Conservation (phyloP, 1,284 basidiomycete species). For the Stereum hirsutum region DNA sequence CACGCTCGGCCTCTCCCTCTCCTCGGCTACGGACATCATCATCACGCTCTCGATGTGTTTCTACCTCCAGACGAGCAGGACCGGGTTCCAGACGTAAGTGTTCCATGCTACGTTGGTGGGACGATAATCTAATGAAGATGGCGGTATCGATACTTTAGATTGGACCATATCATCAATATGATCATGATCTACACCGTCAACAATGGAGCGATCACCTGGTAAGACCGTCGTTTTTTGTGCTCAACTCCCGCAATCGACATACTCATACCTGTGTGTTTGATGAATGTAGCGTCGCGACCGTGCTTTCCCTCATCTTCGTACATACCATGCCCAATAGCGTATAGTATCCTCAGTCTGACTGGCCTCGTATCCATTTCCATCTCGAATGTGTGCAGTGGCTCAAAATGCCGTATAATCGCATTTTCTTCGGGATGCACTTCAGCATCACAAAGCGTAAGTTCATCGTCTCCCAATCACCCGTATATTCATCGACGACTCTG, state of each 20-base stretch:
- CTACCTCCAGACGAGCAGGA: slow-evolving; percentile 29
- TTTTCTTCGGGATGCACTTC: slow-evolving; percentile 43
- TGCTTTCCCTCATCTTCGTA: slow-evolving; percentile 35
- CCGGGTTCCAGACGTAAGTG: slow-evolving; percentile 15
- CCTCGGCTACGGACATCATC: slow-evolving; percentile 36
- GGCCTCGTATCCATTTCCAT: slow-evolving; percentile 11
- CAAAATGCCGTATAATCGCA: slow-evolving; percentile 29
- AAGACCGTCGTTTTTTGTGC: slow-evolving; percentile 3
- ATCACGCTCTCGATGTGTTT: slow-evolving; percentile 36
- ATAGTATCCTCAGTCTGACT: too few relatives aligned
- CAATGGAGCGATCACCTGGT: slow-evolving; percentile 41
- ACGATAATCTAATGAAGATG: too few relatives aligned
- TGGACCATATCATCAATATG: slow-evolving; percentile 38
- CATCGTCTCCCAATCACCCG: too few relatives aligned
- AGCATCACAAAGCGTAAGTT: slow-evolving; percentile 38
- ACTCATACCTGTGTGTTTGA: background rate
- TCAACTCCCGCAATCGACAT: too few relatives aligned
- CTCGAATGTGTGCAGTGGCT: slow-evolving; percentile 31
- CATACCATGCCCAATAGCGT: too few relatives aligned
- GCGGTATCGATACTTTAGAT: too few relatives aligned
- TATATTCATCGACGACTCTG: too few relatives aligned
- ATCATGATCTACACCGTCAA: slow-evolving; percentile 46
- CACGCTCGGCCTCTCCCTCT: slow-evolving; percentile 39
- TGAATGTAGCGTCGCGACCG: slow-evolving; percentile 22
- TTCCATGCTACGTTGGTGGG: too few relatives aligned